phyloP scores from a whole-genome alignment of 179 eudicot species.

The Silene coronaria region DNA sequence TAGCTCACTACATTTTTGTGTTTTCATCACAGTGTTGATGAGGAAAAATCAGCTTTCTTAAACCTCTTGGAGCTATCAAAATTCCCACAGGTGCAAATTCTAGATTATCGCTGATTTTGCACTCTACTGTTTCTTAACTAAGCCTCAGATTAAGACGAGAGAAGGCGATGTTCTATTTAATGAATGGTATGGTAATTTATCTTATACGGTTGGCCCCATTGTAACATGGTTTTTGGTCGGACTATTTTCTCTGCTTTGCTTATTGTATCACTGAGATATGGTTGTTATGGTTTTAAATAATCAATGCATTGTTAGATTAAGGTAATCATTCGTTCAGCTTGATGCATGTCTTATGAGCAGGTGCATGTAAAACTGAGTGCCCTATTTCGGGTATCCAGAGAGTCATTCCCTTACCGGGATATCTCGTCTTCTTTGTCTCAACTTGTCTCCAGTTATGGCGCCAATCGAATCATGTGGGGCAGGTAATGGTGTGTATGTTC shows the following conservation, averaged over 20 bases:
- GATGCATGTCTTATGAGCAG: constrained; percentile 35
- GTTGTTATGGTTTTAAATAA: not conserved
- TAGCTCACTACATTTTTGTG: not conserved
- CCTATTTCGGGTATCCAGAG: constrained; percentile 73
- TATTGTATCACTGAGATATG: not conserved
- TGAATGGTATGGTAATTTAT: too few species aligned
- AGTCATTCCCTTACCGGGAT: constrained; percentile 64
- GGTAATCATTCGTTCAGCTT: not conserved
- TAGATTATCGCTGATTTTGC: not conserved
- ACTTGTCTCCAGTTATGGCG: constrained; percentile 63
- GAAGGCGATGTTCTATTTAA: too few species aligned
- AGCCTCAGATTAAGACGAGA: not conserved
- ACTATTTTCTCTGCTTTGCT: not conserved
- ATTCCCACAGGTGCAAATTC: constrained; percentile 61
- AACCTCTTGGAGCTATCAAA: constrained; percentile 62
- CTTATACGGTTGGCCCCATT: too few species aligned
- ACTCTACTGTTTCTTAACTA: not conserved
- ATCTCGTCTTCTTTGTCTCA: constrained; percentile 46
- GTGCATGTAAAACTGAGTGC: constrained; percentile 82
- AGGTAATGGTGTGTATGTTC: constrained; percentile 40
- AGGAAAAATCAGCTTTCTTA: constrained; percentile 43
- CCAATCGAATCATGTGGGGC: constrained; percentile 92
- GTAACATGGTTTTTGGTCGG: not conserved
- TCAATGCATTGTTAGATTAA: not conserved
- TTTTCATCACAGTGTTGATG: constrained; percentile 46